These are phyloP conservation scores for Leccinum fibrillosum DNA, from an alignment of 768 basidiomycete species.

Conservation along the genomic window DNA sequence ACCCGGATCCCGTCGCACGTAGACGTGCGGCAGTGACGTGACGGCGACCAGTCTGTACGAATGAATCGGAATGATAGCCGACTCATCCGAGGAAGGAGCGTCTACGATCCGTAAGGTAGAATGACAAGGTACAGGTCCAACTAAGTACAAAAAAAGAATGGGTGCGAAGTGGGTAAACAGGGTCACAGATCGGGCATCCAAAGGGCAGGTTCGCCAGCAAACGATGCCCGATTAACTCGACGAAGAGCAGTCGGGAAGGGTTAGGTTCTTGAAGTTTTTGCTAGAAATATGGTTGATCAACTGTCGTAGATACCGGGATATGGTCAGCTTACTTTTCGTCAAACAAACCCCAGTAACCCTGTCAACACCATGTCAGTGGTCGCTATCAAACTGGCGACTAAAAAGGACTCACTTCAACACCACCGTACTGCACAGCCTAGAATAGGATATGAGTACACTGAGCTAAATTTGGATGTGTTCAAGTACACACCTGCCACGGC, in stretches of 20 bases:
- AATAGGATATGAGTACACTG: conserved; percentile 15
- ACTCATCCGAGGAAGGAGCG: not conserved
- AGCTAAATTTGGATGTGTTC: not conserved
- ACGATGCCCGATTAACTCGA: not conserved
- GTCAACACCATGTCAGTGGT: conserved; percentile 9
- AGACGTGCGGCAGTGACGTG: not conserved
- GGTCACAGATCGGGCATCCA: conserved; percentile 8
- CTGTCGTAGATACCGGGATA: conserved; percentile 15
- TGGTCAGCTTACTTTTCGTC: conserved; percentile 44
- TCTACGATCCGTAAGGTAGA: conserved; percentile 2
- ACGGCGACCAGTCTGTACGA: not conserved
- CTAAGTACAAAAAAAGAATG: conserved; percentile 15
- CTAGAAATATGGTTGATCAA: conserved; percentile 35
- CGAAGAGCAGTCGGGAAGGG: conserved; percentile 53
- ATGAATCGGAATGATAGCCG: not conserved
- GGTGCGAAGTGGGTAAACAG: not conserved
- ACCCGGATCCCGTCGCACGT: not conserved
- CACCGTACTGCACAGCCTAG: conserved; percentile 64
- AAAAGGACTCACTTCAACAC: conserved; percentile 56
- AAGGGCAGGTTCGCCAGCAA: not conserved
- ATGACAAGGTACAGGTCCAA: conserved; percentile 19
- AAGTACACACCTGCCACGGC: conserved; percentile 64
- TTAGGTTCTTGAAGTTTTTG: conserved; percentile 69
- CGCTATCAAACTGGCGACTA: not conserved
- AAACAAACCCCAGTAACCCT: conserved; percentile 67